A percentile compares a stretch with the other conserved stretches of the same genome.
Evolutionary conservation across 1,284 basidiomycete species (phyloP).

Genomic region (Amylostereum chailletii): DNA sequence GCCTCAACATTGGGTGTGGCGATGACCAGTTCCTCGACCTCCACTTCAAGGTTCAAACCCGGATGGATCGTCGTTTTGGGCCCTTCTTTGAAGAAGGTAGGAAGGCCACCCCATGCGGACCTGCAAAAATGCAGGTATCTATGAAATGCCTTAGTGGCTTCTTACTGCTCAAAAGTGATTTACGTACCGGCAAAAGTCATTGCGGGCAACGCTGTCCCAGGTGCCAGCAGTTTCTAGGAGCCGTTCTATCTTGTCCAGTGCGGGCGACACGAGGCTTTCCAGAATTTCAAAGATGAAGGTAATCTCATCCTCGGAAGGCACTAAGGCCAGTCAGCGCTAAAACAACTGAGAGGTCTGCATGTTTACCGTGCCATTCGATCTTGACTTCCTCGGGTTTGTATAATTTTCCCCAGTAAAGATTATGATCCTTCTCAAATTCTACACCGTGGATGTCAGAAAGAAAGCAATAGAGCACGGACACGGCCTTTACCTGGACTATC

Average conservation of each 20-base stretch:
- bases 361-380: conserved; percentile 82
- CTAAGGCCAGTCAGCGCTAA: conserved; percentile 23
- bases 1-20: conserved; percentile 56
- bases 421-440: conserved; percentile 73
- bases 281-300: conserved; percentile 77
- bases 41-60: conserved; percentile 51
- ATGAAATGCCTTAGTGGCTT: conserved; percentile 4
- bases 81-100: conserved; percentile 58
- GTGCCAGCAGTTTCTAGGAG: conserved; percentile 47
- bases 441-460: not conserved
- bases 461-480: not conserved
- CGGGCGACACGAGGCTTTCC: conserved; percentile 59
- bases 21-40: conserved; percentile 60
- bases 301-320: conserved; percentile 70
- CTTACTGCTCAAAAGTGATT: conserved; percentile 5
- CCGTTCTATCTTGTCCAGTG: conserved; percentile 59
- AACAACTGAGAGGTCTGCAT: not conserved
- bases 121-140: conserved; percentile 60
- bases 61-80: conserved; percentile 45
- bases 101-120: conserved; percentile 65
- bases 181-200: conserved; percentile 87
- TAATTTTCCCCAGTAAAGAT: conserved; percentile 77
- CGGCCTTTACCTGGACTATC: conserved; percentile 50
- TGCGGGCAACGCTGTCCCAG: conserved; percentile 73
- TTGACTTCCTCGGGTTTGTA: conserved; percentile 77